These are phyloP conservation scores for Saccharomycopsis babjevae DNA, from an alignment of 805 yeast species.

Conservation along the genomic window DNA sequence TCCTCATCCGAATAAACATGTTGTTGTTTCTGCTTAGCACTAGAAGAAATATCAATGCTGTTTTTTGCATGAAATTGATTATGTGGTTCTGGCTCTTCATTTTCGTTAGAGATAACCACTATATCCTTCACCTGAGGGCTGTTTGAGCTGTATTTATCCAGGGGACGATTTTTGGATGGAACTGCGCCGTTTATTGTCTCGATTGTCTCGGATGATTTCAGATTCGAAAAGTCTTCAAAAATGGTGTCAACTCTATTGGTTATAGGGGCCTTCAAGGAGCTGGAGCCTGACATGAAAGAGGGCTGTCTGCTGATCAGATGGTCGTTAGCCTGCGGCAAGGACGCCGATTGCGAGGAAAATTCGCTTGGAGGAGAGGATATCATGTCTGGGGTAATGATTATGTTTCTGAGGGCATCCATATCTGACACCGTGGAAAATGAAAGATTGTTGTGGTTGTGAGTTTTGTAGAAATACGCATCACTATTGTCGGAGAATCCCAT, in stretches of 20 bases:
- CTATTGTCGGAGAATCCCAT: not conserved
- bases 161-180: too few species aligned
- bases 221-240: not conserved
- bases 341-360: not conserved
- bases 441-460: not conserved
- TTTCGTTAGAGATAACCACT: not conserved
- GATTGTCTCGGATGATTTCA: not conserved
- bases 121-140: not conserved
- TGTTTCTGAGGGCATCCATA: constrained; percentile 17
- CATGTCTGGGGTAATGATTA: constrained; percentile 15
- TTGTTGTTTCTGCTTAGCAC: not conserved
- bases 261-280: not conserved
- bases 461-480: not conserved
- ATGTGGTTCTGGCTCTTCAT: not conserved
- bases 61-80: not conserved
- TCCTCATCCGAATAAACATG: not conserved
- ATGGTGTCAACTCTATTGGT: not conserved
- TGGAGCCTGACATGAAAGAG: not conserved
- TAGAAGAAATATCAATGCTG: not conserved
- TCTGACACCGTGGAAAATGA: constrained; percentile 8
- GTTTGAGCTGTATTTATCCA: not conserved
- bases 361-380: constrained; percentile 15
- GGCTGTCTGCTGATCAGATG: not conserved
- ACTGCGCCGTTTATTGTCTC: not conserved
- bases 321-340: not conserved